Conservation (phyloP, 2,329 filamentous ascomycete genomes). For the Scopulariopsis brevicaulis region DNA sequence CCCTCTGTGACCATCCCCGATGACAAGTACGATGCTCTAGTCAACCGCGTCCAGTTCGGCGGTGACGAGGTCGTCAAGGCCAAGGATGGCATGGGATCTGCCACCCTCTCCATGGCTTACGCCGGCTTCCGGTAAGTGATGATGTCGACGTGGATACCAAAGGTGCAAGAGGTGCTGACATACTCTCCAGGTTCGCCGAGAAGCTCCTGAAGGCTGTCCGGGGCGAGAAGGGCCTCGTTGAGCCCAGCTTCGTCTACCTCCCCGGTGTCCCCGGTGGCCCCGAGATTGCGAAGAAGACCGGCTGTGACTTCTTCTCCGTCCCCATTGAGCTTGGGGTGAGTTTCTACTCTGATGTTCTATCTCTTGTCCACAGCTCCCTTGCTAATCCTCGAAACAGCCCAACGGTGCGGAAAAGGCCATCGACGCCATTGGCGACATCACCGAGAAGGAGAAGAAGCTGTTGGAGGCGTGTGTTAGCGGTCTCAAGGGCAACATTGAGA, state of each 20-base stretch:
- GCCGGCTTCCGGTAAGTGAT: slow-evolving; percentile 73
- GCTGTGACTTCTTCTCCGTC: slow-evolving; percentile 89
- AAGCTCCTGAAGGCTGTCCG: slow-evolving; percentile 80
- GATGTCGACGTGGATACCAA: background rate
- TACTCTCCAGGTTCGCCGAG: slow-evolving; percentile 65
- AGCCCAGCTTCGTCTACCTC: slow-evolving; percentile 94
- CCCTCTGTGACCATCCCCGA: slow-evolving; percentile 70
- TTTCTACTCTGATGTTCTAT: slow-evolving; percentile 11
- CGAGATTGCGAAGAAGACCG: slow-evolving; percentile 71
- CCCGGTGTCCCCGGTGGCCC: slow-evolving; percentile 81
- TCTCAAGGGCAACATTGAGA: slow-evolving; percentile 85
- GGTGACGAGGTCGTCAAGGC: slow-evolving; percentile 95
- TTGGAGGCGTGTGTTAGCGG: slow-evolving; percentile 65
- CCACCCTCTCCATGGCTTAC: slow-evolving; percentile 90
- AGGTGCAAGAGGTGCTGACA: background rate
- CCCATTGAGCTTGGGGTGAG: slow-evolving; percentile 91
- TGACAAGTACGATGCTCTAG: slow-evolving; percentile 82
- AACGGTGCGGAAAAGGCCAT: slow-evolving; percentile 76
- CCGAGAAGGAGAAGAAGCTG: slow-evolving; percentile 81
- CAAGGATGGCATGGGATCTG: slow-evolving; percentile 83
- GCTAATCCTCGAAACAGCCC: slow-evolving; percentile 38
- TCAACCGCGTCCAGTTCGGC: slow-evolving; percentile 95
- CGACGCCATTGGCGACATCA: slow-evolving; percentile 67
- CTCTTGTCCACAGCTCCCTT: slow-evolving; percentile 4
- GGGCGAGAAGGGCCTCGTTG: slow-evolving; percentile 85